Evolutionary conservation across 306 rosid genomes (phyloP), one percentile per base, ranked within the genome.

Genomic region (Abrus pulchellus): DNA sequence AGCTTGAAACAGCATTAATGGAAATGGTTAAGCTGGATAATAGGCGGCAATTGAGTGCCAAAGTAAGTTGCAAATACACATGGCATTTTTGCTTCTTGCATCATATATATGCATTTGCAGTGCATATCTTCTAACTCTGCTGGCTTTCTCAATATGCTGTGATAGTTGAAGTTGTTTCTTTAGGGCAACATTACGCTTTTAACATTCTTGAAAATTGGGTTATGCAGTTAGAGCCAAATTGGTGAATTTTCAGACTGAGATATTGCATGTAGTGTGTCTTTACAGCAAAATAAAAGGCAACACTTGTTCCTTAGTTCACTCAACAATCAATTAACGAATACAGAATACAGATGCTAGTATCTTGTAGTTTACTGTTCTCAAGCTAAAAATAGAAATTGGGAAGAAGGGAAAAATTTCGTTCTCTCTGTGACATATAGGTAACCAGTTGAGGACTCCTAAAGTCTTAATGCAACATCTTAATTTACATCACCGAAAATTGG

Each of bases 11-110:
- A 60, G 99, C 99, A 40, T 80, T 96, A 69, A 96, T 96, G 98
- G 99, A 96, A 87, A 96, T 93, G 92, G 99, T 93, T 74, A 84
- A 87, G 97, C 93, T 89, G 84, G 99, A 96, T 83, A 96, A 96
- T 84, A 89, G 97, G 79, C 92, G 97, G 79, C 89, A 96, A 70
- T 85, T 96, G 87, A 92, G 97, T 79, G 99, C 99, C 75, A 93
- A 85, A 98, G 99, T 96, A 88, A 67, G 77, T 64, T 68, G 52
- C 68, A 69, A 75, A 47, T 59, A 40, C 50, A 12, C 49, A 63
- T 72, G 36, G 28, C 47, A 57, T 44, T 59, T 71, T 62, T 66
- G 45, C 59, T 78, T 47, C 38, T 30, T 44, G 61, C 47, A 61
- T 64, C 30, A 12, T 20, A 34, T 62, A 73, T 77, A 27, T 41